Conservation (phyloP, 345 rosid genomes). For the Garcia nutans region DNA sequence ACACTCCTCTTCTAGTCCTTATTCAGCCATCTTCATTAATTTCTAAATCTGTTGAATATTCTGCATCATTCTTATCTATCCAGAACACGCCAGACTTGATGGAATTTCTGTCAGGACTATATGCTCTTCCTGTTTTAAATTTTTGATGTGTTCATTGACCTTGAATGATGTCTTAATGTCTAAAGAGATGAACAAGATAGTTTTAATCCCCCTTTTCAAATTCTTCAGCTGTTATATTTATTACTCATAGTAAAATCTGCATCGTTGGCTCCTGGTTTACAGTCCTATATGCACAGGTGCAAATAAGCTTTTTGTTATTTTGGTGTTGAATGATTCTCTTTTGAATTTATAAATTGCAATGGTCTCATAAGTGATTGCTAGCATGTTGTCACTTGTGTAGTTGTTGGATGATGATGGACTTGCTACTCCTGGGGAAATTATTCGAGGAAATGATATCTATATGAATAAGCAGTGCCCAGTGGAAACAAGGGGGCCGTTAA, state of each 20-base stretch:
- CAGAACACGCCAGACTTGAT: too few species aligned
- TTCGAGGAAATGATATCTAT: constrained; percentile 59
- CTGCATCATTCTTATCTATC: not conserved
- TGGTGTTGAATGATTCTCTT: not conserved
- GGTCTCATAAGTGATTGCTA: not conserved
- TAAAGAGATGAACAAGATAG: not conserved
- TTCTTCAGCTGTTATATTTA: not conserved
- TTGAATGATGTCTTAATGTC: not conserved
- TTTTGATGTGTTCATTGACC: not conserved
- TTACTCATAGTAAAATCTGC: not conserved
- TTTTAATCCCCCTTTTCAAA: not conserved
- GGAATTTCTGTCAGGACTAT: not conserved
- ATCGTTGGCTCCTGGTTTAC: not conserved
- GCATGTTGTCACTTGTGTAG: constrained; percentile 31
- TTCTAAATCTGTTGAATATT: not conserved
- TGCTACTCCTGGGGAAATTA: constrained; percentile 90
- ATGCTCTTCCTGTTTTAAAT: not conserved
- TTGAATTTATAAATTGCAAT: too few species aligned
- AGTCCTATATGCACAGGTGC: not conserved
- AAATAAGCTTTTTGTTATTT: not conserved
- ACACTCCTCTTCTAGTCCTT: not conserved
- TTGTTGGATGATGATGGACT: constrained; percentile 81
- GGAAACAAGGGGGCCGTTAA: constrained; percentile 31
- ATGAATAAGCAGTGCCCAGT: constrained; percentile 68
- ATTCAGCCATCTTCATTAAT: not conserved